Conservation (phyloP, 164 flowering plant species). For the Platanus orientalis region DNA sequence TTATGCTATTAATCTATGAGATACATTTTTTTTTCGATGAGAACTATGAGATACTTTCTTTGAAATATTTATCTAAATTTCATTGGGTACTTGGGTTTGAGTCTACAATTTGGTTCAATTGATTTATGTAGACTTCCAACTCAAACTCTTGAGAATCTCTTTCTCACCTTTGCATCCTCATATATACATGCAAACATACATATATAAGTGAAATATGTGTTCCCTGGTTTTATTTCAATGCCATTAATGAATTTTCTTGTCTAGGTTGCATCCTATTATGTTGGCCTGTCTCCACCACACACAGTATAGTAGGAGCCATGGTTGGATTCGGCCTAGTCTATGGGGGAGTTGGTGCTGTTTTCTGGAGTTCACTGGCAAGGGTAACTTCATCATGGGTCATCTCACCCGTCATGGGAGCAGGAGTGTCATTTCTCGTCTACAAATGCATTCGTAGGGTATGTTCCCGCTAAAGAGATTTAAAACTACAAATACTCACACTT, state of each 20-base stretch:
- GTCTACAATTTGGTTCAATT: too few relatives aligned
- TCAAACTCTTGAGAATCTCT: too few relatives aligned
- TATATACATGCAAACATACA: too few relatives aligned
- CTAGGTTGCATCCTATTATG: constrained; percentile 92
- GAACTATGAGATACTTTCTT: too few relatives aligned
- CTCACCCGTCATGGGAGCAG: constrained; percentile 85
- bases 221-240: not conserved
- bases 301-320: constrained; percentile 99
- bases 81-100: too few relatives aligned
- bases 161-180: too few relatives aligned
- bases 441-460: constrained; percentile 95
- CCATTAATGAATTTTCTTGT: constrained; percentile 1
- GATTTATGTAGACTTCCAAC: too few relatives aligned
- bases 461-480: constrained; percentile 7
- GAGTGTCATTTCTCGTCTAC: constrained; percentile 92
- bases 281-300: constrained; percentile 98
- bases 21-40: too few relatives aligned
- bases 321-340: constrained; percentile 94
- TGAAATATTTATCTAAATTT: too few relatives aligned
- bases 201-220: too few relatives aligned
- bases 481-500: not conserved
- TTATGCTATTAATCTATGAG: too few relatives aligned
- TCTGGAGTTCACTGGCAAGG: constrained; percentile 92
- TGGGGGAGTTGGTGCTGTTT: constrained; percentile 93
- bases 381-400: constrained; percentile 95